phyloP scores from a whole-genome alignment of 2,329 filamentous ascomycete genomes.

The Aspergillus fumigatus region DNA sequence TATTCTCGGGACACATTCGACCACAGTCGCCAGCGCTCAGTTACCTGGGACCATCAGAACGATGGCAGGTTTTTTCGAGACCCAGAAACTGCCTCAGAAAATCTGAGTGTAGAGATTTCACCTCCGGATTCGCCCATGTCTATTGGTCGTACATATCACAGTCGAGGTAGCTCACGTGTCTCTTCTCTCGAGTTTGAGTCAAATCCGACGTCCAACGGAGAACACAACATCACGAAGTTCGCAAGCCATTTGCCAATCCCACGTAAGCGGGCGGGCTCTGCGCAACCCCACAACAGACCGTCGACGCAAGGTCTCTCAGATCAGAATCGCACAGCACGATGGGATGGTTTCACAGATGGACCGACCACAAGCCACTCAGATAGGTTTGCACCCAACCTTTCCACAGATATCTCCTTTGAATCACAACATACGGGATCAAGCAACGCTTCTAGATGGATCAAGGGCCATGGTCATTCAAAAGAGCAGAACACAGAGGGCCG shows the following conservation, averaged over 20 bases:
- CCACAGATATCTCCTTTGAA: conserved; percentile 37
- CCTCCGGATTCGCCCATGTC: conserved; percentile 42
- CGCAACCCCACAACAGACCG: conserved; percentile 6
- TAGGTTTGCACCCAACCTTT: conserved; percentile 53
- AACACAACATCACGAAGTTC: conserved; percentile 19
- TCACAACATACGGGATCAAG: conserved; percentile 22
- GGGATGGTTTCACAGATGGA: conserved; percentile 65
- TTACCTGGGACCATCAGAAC: conserved; percentile 11
- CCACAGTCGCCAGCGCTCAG: conserved; percentile 12
- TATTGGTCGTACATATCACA: conserved; percentile 16
- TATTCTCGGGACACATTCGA: conserved; percentile 48
- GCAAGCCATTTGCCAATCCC: conserved; percentile 26
- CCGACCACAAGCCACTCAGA: conserved; percentile 55
- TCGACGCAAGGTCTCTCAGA: conserved; percentile 15
- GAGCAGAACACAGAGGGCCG: conserved; percentile 31
- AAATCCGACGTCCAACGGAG: conserved; percentile 9
- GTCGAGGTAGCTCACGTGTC: conserved; percentile 28
- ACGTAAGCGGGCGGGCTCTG: conserved; percentile 17
- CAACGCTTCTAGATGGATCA: conserved; percentile 27
- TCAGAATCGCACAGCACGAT: conserved; percentile 31
- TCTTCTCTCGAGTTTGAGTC: conserved; percentile 38
- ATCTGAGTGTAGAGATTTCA: conserved; percentile 41
- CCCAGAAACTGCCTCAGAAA: not conserved
- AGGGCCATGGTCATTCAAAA: conserved; percentile 35
- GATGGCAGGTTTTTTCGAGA: conserved; percentile 1